These are phyloP conservation scores for Anisodus acutangulus DNA, from an alignment of 257 asterid species.

Conservation along the genomic window DNA sequence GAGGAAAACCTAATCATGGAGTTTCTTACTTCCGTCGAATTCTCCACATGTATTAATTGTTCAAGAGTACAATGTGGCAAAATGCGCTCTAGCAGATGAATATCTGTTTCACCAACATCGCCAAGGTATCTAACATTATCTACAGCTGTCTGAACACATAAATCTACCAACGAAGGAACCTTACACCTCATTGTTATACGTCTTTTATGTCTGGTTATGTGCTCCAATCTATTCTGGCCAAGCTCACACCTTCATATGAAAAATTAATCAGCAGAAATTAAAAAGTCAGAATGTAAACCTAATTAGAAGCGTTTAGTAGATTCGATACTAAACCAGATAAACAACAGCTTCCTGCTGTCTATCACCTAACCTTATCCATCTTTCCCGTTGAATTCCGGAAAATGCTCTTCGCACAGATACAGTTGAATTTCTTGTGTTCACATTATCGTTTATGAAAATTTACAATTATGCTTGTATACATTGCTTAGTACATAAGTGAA, in stretches of 20 bases:
- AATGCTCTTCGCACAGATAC: background rate
- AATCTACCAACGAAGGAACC: conserved; percentile 79
- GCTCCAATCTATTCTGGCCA: conserved; percentile 31
- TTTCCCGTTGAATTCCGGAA: background rate
- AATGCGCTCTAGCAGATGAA: conserved; percentile 74
- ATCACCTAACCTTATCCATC: background rate
- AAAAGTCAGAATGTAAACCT: background rate
- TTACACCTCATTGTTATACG: conserved; percentile 33
- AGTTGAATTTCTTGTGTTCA: background rate
- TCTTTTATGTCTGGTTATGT: background rate
- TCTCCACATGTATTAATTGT: conserved; percentile 75
- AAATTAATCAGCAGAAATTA: background rate
- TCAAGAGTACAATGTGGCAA: conserved; percentile 76
- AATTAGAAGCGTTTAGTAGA: conserved; percentile 3
- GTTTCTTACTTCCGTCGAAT: conserved; percentile 63
- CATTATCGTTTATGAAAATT: background rate
- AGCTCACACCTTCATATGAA: conserved; percentile 25
- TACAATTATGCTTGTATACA: background rate
- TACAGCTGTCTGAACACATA: conserved; percentile 70
- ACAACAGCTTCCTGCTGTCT: background rate
- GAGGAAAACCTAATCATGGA: conserved; percentile 3
- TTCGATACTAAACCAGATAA: background rate
- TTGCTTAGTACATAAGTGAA: background rate
- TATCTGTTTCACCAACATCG: conserved; percentile 83
- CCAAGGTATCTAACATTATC: conserved; percentile 81